These are phyloP conservation scores for Ophiocordyceps robertsii DNA, from an alignment of 2,329 filamentous ascomycete genomes.

Conservation along the genomic window DNA sequence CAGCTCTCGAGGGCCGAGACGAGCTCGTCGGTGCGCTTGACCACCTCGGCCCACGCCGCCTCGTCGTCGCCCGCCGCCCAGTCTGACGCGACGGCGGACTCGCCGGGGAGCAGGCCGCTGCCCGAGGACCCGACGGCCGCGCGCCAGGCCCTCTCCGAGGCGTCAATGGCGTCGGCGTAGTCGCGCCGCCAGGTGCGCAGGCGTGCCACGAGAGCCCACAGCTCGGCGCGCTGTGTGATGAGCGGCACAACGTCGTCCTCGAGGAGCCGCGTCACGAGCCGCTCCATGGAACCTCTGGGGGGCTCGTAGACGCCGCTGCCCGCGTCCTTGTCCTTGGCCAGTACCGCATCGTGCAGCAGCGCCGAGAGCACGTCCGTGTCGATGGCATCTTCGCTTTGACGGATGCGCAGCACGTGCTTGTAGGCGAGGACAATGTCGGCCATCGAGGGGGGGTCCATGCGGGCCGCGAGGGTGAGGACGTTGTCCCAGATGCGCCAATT, in stretches of 20 bases:
- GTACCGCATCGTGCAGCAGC: slow-evolving; percentile 58
- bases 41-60: slow-evolving; percentile 57
- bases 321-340: slow-evolving; percentile 23
- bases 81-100: slow-evolving; percentile 11
- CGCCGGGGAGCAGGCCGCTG: slow-evolving; percentile 27
- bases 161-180: slow-evolving; percentile 60
- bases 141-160: slow-evolving; percentile 83
- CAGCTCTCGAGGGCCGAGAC: slow-evolving; percentile 76
- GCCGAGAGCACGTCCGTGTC: slow-evolving; percentile 61
- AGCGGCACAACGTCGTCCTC: slow-evolving; percentile 66
- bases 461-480: slow-evolving; percentile 73
- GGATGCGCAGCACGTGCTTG: slow-evolving; percentile 61
- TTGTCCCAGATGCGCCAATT: slow-evolving; percentile 97
- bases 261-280: slow-evolving; percentile 56
- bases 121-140: slow-evolving; percentile 44
- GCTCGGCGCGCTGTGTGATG: slow-evolving; percentile 63
- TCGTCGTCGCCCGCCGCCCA: slow-evolving; percentile 33
- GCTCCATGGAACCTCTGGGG: slow-evolving; percentile 44
- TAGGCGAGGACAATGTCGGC: slow-evolving; percentile 65
- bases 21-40: slow-evolving; percentile 66
- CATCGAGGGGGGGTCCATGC: slow-evolving; percentile 62
- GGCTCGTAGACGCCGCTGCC: slow-evolving; percentile 17
- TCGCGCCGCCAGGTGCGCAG: slow-evolving; percentile 62
- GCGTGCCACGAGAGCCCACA: slow-evolving; percentile 64
- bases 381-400: slow-evolving; percentile 64